Base-by-base conservation (phyloP, 169 alveolate genomes). In the Plasmodium billcollinsi region DNA sequence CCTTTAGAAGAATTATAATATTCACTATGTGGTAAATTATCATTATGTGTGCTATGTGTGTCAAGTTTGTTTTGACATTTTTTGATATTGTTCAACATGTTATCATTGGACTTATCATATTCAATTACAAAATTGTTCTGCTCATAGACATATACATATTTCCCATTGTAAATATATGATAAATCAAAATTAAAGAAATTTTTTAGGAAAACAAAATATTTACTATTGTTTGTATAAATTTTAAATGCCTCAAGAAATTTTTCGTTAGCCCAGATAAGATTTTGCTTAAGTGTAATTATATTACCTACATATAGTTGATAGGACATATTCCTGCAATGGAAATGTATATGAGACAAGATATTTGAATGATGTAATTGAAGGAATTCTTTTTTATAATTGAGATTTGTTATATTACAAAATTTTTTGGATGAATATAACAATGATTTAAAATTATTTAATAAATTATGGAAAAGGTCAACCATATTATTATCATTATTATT, bases 181-280 rank as follows among this genome's bases (percentile, higher is more conserved):
- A 39, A 39, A 72, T 86, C 76, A 18, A 86, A 47, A 21, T 21
- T 20, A 33, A 86, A 66, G 62, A 71, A 86, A 61, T 72, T 21
- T 72, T 72, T 86, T 47, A 86, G 33, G 50, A 86, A 72, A 8
- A 26, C 7, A 65, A 71, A 86, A 65, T 86, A 86, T n/a, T 70
- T 45, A 52, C 92, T 86, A 72, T 86, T 86, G 50, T 86, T 59
- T 62, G 62, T 86, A 65, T 86, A 86, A 26, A 86, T 70, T 58
- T 86, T 75, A 15, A 71, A 86, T 8, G 92, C 92, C 49, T 86
- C 92, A 49, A 86, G 26, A 86, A 86, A 72, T 54, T 39, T 86
- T 54, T 59, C 33, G 6, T 86, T 39, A 8, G 92, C 71, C 92
- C 92, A 86, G 7, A 86, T 71, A 45, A 86, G 24, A 67, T 72